Percentiles rank a stretch among this genome's conserved stretches.
Evolutionary conservation across 192 early-diverging fungal species (phyloP).

Genomic region (Radiomyces spectabilis): DNA sequence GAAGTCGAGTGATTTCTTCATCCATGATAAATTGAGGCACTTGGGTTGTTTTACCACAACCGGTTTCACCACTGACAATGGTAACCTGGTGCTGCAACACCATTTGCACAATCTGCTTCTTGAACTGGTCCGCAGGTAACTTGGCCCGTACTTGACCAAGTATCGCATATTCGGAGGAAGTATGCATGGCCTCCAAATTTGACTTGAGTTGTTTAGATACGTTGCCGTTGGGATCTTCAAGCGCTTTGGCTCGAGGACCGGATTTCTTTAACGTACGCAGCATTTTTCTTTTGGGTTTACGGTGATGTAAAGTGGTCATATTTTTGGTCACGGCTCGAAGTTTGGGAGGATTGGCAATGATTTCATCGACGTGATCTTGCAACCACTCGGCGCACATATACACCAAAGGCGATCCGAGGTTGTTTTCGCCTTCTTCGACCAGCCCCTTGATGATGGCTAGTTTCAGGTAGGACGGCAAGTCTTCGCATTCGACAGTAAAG

Average conservation of each 20-base stretch:
- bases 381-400: constrained; percentile 52
- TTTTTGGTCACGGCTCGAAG: constrained; percentile 34
- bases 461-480: constrained; percentile 64
- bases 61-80: constrained; percentile 74
- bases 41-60: constrained; percentile 70
- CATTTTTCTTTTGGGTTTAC: constrained; percentile 1
- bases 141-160: constrained; percentile 39
- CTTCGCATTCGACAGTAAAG: constrained; percentile 55
- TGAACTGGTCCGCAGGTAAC: constrained; percentile 56
- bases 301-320: background rate
- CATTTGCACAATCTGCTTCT: constrained; percentile 42
- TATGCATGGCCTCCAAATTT: constrained; percentile 5
- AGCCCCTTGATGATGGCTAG: constrained; percentile 47
- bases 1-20: constrained; percentile 33
- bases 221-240: too few relatives aligned
- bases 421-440: constrained; percentile 31
- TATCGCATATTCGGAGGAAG: constrained; percentile 18
- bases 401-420: constrained; percentile 44
- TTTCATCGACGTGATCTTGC: constrained; percentile 36
- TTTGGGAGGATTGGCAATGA: constrained; percentile 44
- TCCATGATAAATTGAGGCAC: constrained; percentile 78
- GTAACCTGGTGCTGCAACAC: constrained; percentile 50
- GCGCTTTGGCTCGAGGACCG: too few relatives aligned
- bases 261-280: too few relatives aligned
- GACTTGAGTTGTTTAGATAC: constrained; percentile 5